Evolutionary conservation across 208 protist species (phyloP), one percentile per base, ranked within the genome.

Genomic region (Giardia muris): DNA sequence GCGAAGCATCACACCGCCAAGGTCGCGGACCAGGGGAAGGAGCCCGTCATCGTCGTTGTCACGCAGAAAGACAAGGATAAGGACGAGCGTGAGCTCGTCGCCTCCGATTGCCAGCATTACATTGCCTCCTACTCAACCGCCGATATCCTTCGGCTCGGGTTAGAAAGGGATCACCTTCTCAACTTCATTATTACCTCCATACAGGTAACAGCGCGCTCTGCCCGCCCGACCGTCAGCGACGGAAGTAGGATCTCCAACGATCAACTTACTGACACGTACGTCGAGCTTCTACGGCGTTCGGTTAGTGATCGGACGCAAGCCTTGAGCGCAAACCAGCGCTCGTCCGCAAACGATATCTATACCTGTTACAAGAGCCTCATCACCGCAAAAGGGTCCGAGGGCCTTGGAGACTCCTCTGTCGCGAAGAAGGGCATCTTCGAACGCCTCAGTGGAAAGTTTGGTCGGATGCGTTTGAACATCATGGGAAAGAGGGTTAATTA

Each of bases 401-500:
- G 3, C n/a, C 3, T 46, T 46, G 86, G 57, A 76, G 57, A 30
- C 30, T 76, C 57, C 30, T n/a, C n/a, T n/a, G 57, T 76, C 19
- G 19, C 57, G 19, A 76, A 42, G 39, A 99, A 99, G 95, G 97
- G 97, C 22, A 97, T 99, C 76, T 95, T 96, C 89, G 97, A 99
- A 95, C 96, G 99, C 42, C 94, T 99, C 4, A 98, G 98, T 94
- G 98, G 98, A 47, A 99, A 99, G 95, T 97, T 98, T 94, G 98
- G 98, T 45, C 94, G 98, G 42, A 96, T 99, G 57, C 95, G 99
- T 86, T 97, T 97, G 45, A 99, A 99, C 94, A 93, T 99, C 1
- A 99, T 99, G 98, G 98, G 98, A 87, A 99, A 99, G 95, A 97
- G 99, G 92, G 98, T 99, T 42, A 98, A 99, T 94, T 99, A 99